Conservation (phyloP, 2,329 filamentous ascomycete species). For the Aspergillus aculeatus region DNA sequence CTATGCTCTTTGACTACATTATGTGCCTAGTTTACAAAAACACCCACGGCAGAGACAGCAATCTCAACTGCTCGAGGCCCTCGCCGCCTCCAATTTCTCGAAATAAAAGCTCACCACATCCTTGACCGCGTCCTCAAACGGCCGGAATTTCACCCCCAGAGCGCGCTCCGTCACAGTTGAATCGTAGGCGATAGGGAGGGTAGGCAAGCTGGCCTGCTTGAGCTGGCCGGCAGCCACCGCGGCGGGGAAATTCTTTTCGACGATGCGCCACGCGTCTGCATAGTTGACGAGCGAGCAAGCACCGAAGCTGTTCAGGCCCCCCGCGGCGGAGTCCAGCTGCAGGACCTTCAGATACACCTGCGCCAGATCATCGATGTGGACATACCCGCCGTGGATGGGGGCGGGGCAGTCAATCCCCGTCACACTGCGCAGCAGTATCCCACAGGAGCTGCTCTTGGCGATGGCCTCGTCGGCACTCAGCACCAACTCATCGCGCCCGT, state of each 20-base stretch:
- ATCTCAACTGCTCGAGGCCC: too few species aligned
- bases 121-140: neutral
- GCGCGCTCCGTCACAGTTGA: neutral
- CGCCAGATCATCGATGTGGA: conserved; percentile 13
- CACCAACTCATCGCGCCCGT: neutral
- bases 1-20: too few species aligned
- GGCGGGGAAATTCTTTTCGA: neutral
- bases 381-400: conserved; percentile 10
- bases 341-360: conserved; percentile 4
- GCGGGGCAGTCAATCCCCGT: conserved; percentile 1
- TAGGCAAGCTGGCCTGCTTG: neutral
- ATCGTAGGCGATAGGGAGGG: neutral
- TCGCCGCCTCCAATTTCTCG: neutral
- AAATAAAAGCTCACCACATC: neutral
- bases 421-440: neutral
- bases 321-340: neutral
- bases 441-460: neutral
- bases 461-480: neutral
- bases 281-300: neutral
- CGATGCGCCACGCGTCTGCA: neutral
- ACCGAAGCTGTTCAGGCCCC: neutral
- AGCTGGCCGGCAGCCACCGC: neutral
- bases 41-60: too few species aligned
- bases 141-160: neutral
- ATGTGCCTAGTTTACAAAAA: too few species aligned